Base-by-base conservation (phyloP, 1,284 basidiomycete genomes). In the Sanghuangporus sanghuang region DNA sequence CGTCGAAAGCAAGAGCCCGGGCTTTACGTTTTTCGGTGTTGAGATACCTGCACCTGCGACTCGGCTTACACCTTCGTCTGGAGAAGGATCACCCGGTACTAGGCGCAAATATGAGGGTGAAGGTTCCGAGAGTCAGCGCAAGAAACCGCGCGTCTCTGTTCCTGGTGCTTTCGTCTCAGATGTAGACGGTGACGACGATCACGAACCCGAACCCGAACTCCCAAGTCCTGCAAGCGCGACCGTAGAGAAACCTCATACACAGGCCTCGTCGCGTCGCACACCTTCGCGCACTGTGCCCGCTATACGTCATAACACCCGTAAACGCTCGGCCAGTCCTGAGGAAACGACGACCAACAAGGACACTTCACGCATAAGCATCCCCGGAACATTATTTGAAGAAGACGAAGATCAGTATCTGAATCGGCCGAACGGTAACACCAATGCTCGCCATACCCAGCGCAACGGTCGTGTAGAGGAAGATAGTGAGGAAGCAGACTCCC, bases 361-460 rank as follows among this genome's bases (percentile, higher is more conserved):
- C 32, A 38, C 53, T 36, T 12, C 44, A 8, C 62, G 57, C 11
- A 42, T 67, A 3, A 63, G 63, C 46, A 67, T 69, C 11, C 68
- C 68, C 12, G 68, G 68, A 5, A 61, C 67, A 3, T 49, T 69
- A 12, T 65, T 66, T 27, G 57, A 64, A 18, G 66, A 67, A 2
- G 66, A 64, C 1, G 61, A 61, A 16, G 61, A 63, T 2, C 49
- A 57, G n/a, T 42, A 54, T 50, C 11, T 35, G 14, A n/a, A 7
- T 55, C 61, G 23, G 14, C 21, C 48, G 6, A 58, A 55, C 35
- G 53, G 60, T 9, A n/a, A 11, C 6, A 46, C 44, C 16, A 46
- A 42, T 38, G 46, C 12, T 38, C 27, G 32, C 4, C 38, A 35
- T 6, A 18, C 57, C 14, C 52, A 16, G 23, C 42, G 42, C 21